phyloP scores from a whole-genome alignment of 139 green algal species.

The Chlorokybus atmophyticus region DNA sequence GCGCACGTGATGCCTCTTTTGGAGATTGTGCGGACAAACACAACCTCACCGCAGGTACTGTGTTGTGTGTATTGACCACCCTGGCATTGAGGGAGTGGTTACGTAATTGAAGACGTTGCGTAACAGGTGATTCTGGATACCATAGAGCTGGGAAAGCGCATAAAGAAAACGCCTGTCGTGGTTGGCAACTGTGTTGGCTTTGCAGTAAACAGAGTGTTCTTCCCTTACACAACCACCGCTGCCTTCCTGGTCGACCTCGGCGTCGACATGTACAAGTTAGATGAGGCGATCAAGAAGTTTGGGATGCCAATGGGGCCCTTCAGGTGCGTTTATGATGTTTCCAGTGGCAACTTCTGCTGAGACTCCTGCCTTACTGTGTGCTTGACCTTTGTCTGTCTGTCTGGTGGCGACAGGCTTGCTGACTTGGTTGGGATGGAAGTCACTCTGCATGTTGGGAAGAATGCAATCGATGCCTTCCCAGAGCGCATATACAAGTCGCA shows the following conservation, averaged over 20 bases:
- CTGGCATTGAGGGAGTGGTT: background rate
- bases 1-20: constrained; percentile 98
- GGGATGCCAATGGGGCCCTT: constrained; percentile 99
- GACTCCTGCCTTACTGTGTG: constrained; percentile 20
- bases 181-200: constrained; percentile 99
- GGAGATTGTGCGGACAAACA: constrained; percentile 85
- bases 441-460: constrained; percentile 80
- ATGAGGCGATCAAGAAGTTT: constrained; percentile 67
- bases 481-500: constrained; percentile 47
- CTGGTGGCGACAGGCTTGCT: constrained; percentile 31
- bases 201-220: constrained; percentile 97
- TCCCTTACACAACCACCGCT: constrained; percentile 94
- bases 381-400: constrained; percentile 10
- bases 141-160: constrained; percentile 56
- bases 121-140: constrained; percentile 87
- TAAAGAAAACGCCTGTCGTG: constrained; percentile 97
- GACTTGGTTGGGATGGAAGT: constrained; percentile 80
- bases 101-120: too few species aligned
- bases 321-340: too few species aligned
- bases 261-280: constrained; percentile 72
- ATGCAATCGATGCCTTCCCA: constrained; percentile 79
- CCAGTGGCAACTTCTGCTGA: too few species aligned
- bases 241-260: constrained; percentile 80
- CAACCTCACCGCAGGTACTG: constrained; percentile 65
- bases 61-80: background rate